A percentile compares a stretch with the other conserved stretches of the same genome.
Conservation (phyloP, 805 yeast genomes). For the Cyberlindnera veronae region DNA sequence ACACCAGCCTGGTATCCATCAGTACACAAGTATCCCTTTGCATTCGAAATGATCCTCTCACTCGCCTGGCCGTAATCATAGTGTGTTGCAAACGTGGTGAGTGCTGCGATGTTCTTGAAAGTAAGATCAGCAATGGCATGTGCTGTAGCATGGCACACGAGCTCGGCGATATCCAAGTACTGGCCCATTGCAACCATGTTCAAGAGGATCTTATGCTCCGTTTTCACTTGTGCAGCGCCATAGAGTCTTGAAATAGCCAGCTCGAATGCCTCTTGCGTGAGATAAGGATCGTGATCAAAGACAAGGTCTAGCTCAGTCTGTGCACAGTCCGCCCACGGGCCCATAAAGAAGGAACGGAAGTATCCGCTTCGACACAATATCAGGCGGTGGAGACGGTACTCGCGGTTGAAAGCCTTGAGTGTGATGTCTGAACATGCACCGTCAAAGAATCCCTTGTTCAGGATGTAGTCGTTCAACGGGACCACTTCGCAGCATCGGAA, state of each 20-base stretch:
- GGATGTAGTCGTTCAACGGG: constrained; percentile 30
- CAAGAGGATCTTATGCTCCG: constrained; percentile 35
- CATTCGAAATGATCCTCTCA: constrained; percentile 42
- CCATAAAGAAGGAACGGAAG: constrained; percentile 42
- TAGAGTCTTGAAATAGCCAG: constrained; percentile 44
- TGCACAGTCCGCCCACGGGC: constrained; percentile 37
- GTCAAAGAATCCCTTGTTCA: constrained; percentile 38
- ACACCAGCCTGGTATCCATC: constrained; percentile 49
- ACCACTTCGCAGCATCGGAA: constrained; percentile 29
- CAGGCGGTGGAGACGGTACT: constrained; percentile 44
- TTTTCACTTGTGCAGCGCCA: constrained; percentile 36
- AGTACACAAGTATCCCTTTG: constrained; percentile 42
- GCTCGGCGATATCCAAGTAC: constrained; percentile 42
- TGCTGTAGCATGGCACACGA: constrained; percentile 43
- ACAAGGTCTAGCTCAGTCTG: constrained; percentile 27
- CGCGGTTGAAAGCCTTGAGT: constrained; percentile 42
- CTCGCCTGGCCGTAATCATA: constrained; percentile 46
- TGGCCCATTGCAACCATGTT: constrained; percentile 48
- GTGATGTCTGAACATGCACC: constrained; percentile 49
- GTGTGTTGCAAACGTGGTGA: constrained; percentile 39
- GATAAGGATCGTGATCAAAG: constrained; percentile 39
- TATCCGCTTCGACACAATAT: constrained; percentile 45
- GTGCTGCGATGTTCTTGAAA: constrained; percentile 35
- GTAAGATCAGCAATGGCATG: constrained; percentile 33
- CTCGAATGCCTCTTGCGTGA: constrained; percentile 45